phyloP scores from a whole-genome alignment of 2,329 filamentous ascomycete species.

The Neonectria punicea region DNA sequence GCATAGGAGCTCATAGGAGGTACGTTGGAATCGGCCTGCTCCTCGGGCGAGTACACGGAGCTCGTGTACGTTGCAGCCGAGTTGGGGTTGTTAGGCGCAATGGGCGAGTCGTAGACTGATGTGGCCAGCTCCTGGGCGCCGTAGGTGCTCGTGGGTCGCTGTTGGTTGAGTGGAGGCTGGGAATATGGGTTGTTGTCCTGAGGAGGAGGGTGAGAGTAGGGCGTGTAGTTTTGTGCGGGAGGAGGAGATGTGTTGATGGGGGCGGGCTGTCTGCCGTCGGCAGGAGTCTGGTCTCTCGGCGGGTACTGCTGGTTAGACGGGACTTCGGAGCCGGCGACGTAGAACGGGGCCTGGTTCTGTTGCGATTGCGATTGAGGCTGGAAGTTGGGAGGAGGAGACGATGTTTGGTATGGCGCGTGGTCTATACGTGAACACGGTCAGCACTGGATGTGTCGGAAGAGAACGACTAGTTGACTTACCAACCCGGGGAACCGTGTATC shows the following conservation, averaged over 20 bases:
- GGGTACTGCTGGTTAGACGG: constrained; percentile 62
- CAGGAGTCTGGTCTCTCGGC: constrained; percentile 62
- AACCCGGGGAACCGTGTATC: constrained; percentile 74
- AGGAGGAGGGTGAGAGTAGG: constrained; percentile 55
- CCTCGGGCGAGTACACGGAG: constrained; percentile 61
- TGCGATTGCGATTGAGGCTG: constrained; percentile 57
- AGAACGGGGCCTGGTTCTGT: constrained; percentile 69
- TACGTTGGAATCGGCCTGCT: constrained; percentile 45
- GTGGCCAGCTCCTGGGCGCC: constrained; percentile 82
- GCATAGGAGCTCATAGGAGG: constrained; percentile 43
- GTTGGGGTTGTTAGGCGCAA: constrained; percentile 63
- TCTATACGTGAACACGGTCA: constrained; percentile 43
- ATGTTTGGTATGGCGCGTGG: constrained; percentile 59
- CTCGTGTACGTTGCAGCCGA: constrained; percentile 57
- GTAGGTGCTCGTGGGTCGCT: constrained; percentile 74
- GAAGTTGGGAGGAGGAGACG: constrained; percentile 65
- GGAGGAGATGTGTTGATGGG: constrained; percentile 65
- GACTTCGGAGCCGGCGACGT: constrained; percentile 69
- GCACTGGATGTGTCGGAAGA: neutral
- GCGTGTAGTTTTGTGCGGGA: constrained; percentile 55
- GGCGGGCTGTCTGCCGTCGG: constrained; percentile 59
- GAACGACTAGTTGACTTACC: constrained; percentile 33
- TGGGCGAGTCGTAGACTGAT: constrained; percentile 79
- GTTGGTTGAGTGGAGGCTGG: constrained; percentile 54
- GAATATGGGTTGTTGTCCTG: constrained; percentile 52